Base-by-base conservation (phyloP, 352 stramenopile species). In the Elongisporangium anandrum region DNA sequence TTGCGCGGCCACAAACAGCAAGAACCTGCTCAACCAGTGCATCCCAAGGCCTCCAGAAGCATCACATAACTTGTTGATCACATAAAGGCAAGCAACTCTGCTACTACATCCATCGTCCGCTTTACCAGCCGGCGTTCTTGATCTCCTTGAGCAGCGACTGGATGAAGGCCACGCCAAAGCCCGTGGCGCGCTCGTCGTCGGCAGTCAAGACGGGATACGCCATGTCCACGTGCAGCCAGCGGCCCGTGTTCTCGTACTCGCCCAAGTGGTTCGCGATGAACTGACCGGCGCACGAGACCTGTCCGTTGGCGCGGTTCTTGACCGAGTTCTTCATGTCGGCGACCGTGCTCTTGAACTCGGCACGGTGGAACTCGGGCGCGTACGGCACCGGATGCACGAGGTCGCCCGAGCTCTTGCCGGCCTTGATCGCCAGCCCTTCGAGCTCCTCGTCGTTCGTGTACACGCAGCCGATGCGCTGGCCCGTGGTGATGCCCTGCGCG, bases 311-410 rank as follows among this genome's bases (percentile, higher is more conserved):
- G 41, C 94, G 81, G 72, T 97, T 93, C 70, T 97, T 97, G 53
- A 98, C 95, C 51, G 79, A 96, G 76, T 99, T 99, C 70, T 99
- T 98, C 95, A 98, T 98, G 69, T 99, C 95, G 4, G 96, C 94
- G 20, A 99, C 81, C 17, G 85, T 77, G 64, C 77, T 94, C 66
- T 89, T 91, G 73, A 98, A 98, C 68, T 98, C 95, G 23, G 71
- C 68, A 57, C 86, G 86, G 69, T 96, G 93, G 50, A 98, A 91
- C 68, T 99, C 94, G 0, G 96, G 96, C 52, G 76, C 81, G 71
- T 98, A 99, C 22, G 96, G 79, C 61, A 99, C 71, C 7, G 94
- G 89, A 79, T 96, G 94, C 26, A 85, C 81, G 34, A 98, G 77
- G 66, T 99, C 96, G 29, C 96, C 96, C 16, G 85, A 96, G 22